Percentiles rank a stretch among this genome's conserved stretches.
Conservation (phyloP, 257 asterid species). For the Anisodus tanguticus region DNA sequence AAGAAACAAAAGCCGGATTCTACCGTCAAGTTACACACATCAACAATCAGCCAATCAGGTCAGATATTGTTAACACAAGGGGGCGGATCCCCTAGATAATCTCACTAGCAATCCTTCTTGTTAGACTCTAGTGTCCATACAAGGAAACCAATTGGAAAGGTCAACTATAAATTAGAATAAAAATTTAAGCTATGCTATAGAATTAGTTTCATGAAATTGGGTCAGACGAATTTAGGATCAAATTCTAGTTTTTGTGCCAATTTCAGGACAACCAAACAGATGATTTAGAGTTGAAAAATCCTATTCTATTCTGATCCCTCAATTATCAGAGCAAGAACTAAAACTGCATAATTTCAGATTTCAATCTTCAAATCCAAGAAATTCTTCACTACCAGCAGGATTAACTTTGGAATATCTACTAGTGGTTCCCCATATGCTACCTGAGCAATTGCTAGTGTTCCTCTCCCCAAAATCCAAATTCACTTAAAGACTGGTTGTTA, state of each 20-base stretch:
- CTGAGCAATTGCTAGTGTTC: background rate
- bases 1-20: conserved; percentile 12
- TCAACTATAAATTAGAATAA: background rate
- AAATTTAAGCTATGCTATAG: background rate
- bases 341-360: background rate
- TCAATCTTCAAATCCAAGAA: background rate
- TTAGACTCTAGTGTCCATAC: background rate
- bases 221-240: background rate
- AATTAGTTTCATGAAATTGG: background rate
- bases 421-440: background rate
- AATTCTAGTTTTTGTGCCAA: conserved; percentile 8
- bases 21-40: background rate
- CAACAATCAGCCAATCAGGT: background rate
- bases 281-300: background rate
- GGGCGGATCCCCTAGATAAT: background rate
- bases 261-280: conserved; percentile 18
- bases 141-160: conserved; percentile 13
- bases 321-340: background rate
- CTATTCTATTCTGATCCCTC: conserved; percentile 11
- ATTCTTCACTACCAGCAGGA: background rate
- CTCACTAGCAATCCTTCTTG: background rate
- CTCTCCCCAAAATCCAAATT: conserved; percentile 41
- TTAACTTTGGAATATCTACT: conserved; percentile 4
- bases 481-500: conserved; percentile 32
- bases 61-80: background rate